Base-by-base conservation (phyloP, 2,329 filamentous ascomycete species). In the Sarocladiaceae sp. region DNA sequence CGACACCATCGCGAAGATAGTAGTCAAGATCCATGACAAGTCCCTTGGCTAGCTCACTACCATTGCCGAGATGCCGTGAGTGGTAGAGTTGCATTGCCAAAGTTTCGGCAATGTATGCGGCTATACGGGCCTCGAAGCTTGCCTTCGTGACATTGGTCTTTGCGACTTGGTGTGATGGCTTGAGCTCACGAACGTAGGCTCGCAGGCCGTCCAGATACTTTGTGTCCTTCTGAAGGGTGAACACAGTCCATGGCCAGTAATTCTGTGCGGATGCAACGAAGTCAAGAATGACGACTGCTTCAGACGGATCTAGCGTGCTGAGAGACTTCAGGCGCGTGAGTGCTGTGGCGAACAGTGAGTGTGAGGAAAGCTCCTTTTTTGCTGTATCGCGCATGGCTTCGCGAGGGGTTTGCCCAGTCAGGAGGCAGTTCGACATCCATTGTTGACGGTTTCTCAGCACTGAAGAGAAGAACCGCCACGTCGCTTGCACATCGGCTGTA, bases 241-340 rank as follows among this genome's bases (percentile, higher is more conserved):
- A 83, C 46, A 94, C 89, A 1, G 88, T 90, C 88, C 91, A 95
- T 1, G 90, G 85, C 91, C 91, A 97, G 58, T 89, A 87, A 61
- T 95, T 93, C 58, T 96, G 90, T 4, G 91, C 87, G 3, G 85
- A 81, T 2, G 87, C 82, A 29, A 96, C 80, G 60, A 97, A 97
- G 54, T 91, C 83, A 13, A 98, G 72, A 54, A 96, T 81, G 1
- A 85, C 80, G 18, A 89, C 68, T 3, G 83, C 79, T 50, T 88
- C 78, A 26, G 70, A 68, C n/a, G 76, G 72, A 7, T 83, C 72
- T 18, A 90, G 61, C 2, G 76, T 69, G 19, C 76, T 73, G 48
- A 95, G 80, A 10, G 72, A 72, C 15, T 77, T 74, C 29, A 97
- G 69, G 46, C 80, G 75, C 34, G 83, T 76, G 24, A 96, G 71